These are phyloP conservation scores for Coemansia reversa DNA, from an alignment of 192 early-diverging fungal genomes.

Conservation along the genomic window DNA sequence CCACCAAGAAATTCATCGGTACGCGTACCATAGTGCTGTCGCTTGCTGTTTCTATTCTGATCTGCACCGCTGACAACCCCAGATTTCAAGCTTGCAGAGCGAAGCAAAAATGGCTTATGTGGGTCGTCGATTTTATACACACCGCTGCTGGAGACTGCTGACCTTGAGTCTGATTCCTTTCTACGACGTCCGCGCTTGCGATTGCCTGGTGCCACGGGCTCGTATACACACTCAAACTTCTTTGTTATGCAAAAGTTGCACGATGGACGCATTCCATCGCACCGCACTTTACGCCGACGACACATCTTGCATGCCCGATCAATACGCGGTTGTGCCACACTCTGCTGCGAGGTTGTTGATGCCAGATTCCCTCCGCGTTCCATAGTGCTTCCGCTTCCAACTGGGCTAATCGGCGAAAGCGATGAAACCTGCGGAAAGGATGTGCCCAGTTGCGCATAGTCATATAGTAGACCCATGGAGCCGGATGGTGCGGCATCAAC, in stretches of 20 bases:
- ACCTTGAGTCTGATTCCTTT: slow-evolving; percentile 19
- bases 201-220: slow-evolving; percentile 26
- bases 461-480: slow-evolving; percentile 6
- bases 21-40: slow-evolving; percentile 11
- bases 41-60: slow-evolving; percentile 10
- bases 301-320: slow-evolving; percentile 57
- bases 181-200: slow-evolving; percentile 42
- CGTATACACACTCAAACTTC: slow-evolving; percentile 43
- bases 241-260: slow-evolving; percentile 49
- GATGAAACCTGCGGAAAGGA: slow-evolving; percentile 17
- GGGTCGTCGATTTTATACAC: not conserved
- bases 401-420: slow-evolving; percentile 10
- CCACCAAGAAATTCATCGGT: slow-evolving; percentile 8
- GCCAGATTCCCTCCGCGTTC: not conserved
- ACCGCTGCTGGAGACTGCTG: slow-evolving; percentile 14
- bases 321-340: slow-evolving; percentile 23
- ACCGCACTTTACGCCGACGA: slow-evolving; percentile 56
- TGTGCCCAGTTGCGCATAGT: not conserved
- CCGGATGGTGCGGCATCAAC: slow-evolving; percentile 7
- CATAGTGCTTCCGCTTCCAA: not conserved
- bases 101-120: slow-evolving; percentile 6
- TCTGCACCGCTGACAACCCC: not conserved
- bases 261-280: slow-evolving; percentile 48
- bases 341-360: slow-evolving; percentile 3
- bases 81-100: slow-evolving; percentile 9